Evolutionary conservation across 768 basidiomycete genomes (phyloP), one percentile per base, ranked within the genome.

Genomic region (Atractiella rhizophila): DNA sequence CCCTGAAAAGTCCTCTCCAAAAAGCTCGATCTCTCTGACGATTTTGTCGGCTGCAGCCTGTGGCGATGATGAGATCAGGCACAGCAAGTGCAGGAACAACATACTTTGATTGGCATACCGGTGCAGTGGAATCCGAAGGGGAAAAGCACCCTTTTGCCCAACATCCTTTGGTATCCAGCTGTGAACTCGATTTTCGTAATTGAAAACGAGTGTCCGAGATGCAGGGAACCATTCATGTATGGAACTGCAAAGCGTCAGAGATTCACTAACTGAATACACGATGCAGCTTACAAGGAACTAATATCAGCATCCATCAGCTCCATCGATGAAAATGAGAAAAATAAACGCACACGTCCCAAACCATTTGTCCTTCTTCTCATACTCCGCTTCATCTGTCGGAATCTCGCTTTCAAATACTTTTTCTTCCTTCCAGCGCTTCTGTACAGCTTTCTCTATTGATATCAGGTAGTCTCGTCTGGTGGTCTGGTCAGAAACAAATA

Each of bases 111-210:
- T 28, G 91, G 91, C 82, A 98, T 78, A 26, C 91, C 91, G 5
- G 91, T 98, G 52, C 78, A 80, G 62, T 98, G 91, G 60, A 91
- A 79, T 35, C 81, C 91, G 54, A 86, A 77, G n/a, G 91, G 91
- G 63, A 94, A 96, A 50, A 98, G 61, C 23, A 77, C 82, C 13
- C 80, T 68, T 63, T 91, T 91, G 38, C 91, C 88, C 48, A 85
- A 57, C 77, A 98, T 74, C 31, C 88, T 68, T 23, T 98, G 74
- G 60, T 79, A 96, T 23, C 91, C 91, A 27, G 88, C 77, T 1
- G 74, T 72, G 52, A 96, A 98, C 57, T 98, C 91, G 57, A 96
- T 75, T 63, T 98, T 98, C 42, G 81, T 83, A 61, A 96, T 81
- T 29, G 85, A 86, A 62, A 98, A 98, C 1, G 78, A 88, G 61